Evolutionary conservation across 805 yeast genomes (phyloP).

Genomic region (Spathaspora passalidarum): DNA sequence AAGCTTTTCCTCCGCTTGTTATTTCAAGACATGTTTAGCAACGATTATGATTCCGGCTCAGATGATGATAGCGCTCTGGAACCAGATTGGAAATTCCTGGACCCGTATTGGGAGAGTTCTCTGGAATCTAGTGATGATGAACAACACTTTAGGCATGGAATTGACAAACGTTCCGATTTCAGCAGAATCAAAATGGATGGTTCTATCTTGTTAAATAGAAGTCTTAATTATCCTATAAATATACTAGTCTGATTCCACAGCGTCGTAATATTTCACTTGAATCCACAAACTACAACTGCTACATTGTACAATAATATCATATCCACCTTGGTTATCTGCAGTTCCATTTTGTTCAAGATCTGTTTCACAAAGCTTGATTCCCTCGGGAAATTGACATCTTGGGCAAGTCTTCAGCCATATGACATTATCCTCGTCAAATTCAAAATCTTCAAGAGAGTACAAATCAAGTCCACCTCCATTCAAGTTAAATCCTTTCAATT

Average conservation of each 20-base stretch:
- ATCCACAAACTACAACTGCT: constrained; percentile 82
- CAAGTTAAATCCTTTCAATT: constrained; percentile 36
- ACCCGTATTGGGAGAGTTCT: too few relatives aligned
- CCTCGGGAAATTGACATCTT: constrained; percentile 50
- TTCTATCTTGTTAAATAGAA: background rate
- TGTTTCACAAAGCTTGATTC: constrained; percentile 59
- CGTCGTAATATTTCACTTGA: constrained; percentile 64
- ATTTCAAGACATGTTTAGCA: background rate
- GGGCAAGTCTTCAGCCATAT: constrained; percentile 62
- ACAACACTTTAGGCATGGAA: background rate
- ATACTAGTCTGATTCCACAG: too few relatives aligned
- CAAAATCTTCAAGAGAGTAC: constrained; percentile 62
- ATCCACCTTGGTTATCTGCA: constrained; percentile 49
- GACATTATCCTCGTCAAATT: constrained; percentile 29
- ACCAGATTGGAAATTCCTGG: too few relatives aligned
- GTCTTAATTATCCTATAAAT: background rate
- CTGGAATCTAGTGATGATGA: background rate
- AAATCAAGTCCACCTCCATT: constrained; percentile 70
- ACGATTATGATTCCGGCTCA: background rate
- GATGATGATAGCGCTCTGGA: background rate
- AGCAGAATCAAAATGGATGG: background rate
- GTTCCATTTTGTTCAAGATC: constrained; percentile 57
- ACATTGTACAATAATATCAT: constrained; percentile 76
- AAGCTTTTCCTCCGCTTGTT: background rate
- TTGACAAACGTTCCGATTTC: background rate